phyloP scores from a whole-genome alignment of 148 eudicot genomes.

The Arctostaphylos glauca region DNA sequence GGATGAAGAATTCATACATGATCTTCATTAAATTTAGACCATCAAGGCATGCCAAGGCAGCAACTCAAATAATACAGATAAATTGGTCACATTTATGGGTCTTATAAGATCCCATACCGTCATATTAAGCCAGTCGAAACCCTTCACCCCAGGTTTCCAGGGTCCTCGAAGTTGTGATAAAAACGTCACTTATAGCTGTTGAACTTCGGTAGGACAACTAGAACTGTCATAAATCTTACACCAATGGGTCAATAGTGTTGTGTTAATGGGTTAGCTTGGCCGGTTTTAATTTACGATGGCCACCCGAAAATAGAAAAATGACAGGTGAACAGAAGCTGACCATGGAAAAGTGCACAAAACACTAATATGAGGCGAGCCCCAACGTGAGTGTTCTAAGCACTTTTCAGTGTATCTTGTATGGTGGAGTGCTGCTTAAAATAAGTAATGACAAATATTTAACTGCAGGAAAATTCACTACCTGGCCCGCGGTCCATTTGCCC shows the following conservation, averaged over 20 bases:
- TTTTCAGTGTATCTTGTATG: not conserved
- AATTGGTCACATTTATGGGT: not conserved
- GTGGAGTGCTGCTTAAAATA: not conserved
- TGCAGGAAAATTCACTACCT: constrained; percentile 12
- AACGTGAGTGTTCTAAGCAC: not conserved
- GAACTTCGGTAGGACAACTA: not conserved
- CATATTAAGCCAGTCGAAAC: not conserved
- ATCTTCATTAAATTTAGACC: not conserved
- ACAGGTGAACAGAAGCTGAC: not conserved
- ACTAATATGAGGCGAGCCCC: not conserved
- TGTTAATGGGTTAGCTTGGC: not conserved
- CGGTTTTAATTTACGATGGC: not conserved
- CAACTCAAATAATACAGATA: not conserved
- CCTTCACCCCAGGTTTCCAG: no score
- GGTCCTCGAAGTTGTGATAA: not conserved
- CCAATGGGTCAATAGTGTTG: not conserved
- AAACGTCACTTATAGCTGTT: not conserved
- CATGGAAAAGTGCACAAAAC: not conserved
- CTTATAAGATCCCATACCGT: not conserved
- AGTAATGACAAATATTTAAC: not conserved
- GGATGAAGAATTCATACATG: not conserved
- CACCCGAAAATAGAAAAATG: not conserved
- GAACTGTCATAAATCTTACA: not conserved
- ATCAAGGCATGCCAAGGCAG: not conserved
- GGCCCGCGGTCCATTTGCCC: constrained; percentile 51